Conservation (phyloP, 805 yeast genomes). For the Lipomyces mesembrius region DNA sequence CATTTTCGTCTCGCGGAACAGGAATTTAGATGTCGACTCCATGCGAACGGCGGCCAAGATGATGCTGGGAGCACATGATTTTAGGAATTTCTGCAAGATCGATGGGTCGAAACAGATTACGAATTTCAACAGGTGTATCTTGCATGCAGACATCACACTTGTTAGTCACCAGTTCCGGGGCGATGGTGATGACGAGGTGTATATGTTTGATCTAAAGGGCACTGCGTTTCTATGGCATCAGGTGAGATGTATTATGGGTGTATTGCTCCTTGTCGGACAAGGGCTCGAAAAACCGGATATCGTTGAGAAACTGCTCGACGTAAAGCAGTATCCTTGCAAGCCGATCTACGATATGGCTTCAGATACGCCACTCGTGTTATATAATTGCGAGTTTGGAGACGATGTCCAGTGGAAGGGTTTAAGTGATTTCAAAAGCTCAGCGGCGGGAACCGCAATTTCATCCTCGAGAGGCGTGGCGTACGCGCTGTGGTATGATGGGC, state of each 20-base stretch:
- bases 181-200: conserved; percentile 50
- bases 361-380: conserved; percentile 83
- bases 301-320: conserved; percentile 63
- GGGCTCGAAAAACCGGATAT: conserved; percentile 64
- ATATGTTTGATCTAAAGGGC: conserved; percentile 78
- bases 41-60: conserved; percentile 72
- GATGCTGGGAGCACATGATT: conserved; percentile 81
- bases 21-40: conserved; percentile 58
- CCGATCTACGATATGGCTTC: conserved; percentile 89
- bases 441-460: conserved; percentile 22
- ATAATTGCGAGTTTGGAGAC: conserved; percentile 75
- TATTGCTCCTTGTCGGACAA: conserved; percentile 81
- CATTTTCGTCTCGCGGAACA: conserved; percentile 54
- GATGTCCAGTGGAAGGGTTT: conserved; percentile 46
- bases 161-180: conserved; percentile 34
- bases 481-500: conserved; percentile 60
- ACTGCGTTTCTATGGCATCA: conserved; percentile 97
- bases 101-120: conserved; percentile 94
- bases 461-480: conserved; percentile 37
- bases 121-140: conserved; percentile 70
- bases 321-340: conserved; percentile 59
- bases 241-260: conserved; percentile 92
- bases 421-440: conserved; percentile 56
- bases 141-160: conserved; percentile 55
- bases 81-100: conserved; percentile 89